Evolutionary conservation across 768 basidiomycete genomes (phyloP).

Genomic region (Coprinopsis cinerea): DNA sequence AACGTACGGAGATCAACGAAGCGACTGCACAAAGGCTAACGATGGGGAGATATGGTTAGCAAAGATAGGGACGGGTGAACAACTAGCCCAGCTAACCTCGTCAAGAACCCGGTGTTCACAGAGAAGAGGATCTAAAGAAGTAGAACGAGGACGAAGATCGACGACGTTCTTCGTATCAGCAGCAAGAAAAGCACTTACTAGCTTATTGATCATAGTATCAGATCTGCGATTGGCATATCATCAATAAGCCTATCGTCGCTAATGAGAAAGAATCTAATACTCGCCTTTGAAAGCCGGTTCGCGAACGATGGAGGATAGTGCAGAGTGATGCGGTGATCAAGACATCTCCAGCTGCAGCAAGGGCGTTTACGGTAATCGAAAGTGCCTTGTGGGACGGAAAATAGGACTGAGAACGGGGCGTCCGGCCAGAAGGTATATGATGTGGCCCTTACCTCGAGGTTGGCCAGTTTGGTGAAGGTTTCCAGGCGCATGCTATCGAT

Average conservation of each 20-base stretch:
- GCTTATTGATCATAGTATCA: conserved; percentile 41
- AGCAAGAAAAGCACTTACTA: conserved; percentile 23
- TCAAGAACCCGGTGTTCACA: conserved; percentile 36
- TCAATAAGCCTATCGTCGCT: not conserved
- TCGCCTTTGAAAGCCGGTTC: conserved; percentile 44
- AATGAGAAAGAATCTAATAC: conserved; percentile 2
- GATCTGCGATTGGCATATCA: conserved; percentile 23
- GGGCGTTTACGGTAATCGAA: conserved; percentile 38
- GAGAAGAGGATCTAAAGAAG: conserved; percentile 36
- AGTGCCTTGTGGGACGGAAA: conserved; percentile 22
- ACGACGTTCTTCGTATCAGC: no score
- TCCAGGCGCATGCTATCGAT: conserved; percentile 22
- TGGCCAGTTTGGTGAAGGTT: conserved; percentile 28
- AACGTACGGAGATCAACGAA: conserved; percentile 45
- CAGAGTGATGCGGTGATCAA: conserved; percentile 40
- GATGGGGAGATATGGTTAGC: conserved; percentile 2
- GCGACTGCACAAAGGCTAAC: conserved; percentile 48
- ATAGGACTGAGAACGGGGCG: not conserved
- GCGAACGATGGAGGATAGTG: conserved; percentile 34
- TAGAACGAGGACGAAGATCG: not conserved
- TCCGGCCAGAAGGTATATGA: no score
- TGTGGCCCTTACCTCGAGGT: conserved; percentile 26
- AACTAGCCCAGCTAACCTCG: conserved; percentile 29
- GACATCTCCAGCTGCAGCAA: conserved; percentile 40
- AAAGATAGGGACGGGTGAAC: not conserved